These are phyloP conservation scores for Tetraselmis chui DNA, from an alignment of 139 green algal genomes.

Conservation along the genomic window DNA sequence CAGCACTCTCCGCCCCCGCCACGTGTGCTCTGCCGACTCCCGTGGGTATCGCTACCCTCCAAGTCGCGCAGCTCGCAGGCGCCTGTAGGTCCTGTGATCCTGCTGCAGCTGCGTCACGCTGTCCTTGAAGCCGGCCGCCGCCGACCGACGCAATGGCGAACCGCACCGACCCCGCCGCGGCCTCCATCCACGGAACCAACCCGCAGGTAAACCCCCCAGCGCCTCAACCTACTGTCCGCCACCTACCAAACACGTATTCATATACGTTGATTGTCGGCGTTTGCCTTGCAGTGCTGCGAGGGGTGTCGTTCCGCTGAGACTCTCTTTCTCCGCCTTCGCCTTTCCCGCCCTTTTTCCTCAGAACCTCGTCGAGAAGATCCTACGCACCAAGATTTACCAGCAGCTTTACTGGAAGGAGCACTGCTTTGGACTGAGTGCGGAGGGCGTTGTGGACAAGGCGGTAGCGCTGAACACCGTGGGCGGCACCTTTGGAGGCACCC, in stretches of 20 bases:
- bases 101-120: too few species aligned
- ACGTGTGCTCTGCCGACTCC: too few species aligned
- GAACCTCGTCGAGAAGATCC: slow-evolving; percentile 91
- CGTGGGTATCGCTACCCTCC: too few species aligned
- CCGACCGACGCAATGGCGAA: slow-evolving; percentile 69
- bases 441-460: slow-evolving; percentile 90
- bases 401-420: slow-evolving; percentile 96
- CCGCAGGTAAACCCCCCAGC: slow-evolving; percentile 56
- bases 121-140: too few species aligned
- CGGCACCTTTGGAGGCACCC: slow-evolving; percentile 80
- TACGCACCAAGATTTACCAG: slow-evolving; percentile 87
- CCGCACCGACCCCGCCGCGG: slow-evolving; percentile 63
- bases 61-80: too few species aligned
- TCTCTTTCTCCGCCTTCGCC: background rate
- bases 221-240: background rate
- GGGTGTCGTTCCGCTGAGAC: background rate
- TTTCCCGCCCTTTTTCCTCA: slow-evolving; percentile 24
- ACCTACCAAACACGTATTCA: background rate
- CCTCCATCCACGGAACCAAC: slow-evolving; percentile 79
- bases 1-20: too few species aligned
- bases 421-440: slow-evolving; percentile 93
- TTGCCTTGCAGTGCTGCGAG: background rate
- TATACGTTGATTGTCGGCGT: background rate
- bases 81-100: too few species aligned
- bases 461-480: slow-evolving; percentile 74